phyloP scores from a whole-genome alignment of 805 yeast genomes.

The Lachancea sp. region DNA sequence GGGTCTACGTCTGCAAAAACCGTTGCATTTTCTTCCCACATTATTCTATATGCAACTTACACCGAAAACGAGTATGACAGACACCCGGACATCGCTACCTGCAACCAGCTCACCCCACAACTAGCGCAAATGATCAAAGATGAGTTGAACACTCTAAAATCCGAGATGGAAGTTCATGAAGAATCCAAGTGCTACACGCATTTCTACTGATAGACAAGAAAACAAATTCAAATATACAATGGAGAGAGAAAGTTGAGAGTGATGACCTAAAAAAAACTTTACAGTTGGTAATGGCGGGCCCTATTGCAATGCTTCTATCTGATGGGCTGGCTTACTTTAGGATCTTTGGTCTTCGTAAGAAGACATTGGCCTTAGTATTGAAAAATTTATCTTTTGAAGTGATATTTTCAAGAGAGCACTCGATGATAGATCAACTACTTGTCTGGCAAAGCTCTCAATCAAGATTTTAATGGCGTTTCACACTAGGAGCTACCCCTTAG shows the following conservation, averaged over 20 bases:
- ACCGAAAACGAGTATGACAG: slow-evolving; percentile 82
- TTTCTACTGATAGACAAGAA: slow-evolving; percentile 44
- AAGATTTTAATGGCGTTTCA: background rate
- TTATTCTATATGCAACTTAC: slow-evolving; percentile 80
- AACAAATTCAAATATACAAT: background rate
- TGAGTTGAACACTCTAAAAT: slow-evolving; percentile 74
- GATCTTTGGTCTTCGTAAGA: slow-evolving; percentile 1
- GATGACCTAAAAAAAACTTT: too few species aligned
- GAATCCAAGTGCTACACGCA: slow-evolving; percentile 77
- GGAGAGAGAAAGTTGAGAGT: background rate
- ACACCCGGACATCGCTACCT: slow-evolving; percentile 86
- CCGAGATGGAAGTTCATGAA: slow-evolving; percentile 77
- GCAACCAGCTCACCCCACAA: slow-evolving; percentile 82
- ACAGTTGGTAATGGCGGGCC: too few species aligned
- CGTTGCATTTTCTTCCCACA: slow-evolving; percentile 72
- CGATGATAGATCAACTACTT: background rate
- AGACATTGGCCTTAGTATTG: background rate
- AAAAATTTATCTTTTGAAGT: slow-evolving; percentile 1
- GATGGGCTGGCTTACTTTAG: too few species aligned
- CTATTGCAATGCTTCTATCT: background rate
- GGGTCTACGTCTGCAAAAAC: background rate
- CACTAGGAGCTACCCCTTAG: slow-evolving; percentile 20
- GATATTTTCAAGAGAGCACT: background rate
- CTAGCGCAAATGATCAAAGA: slow-evolving; percentile 81
- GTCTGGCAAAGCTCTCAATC: background rate